phyloP scores from a whole-genome alignment of 2,329 filamentous ascomycete species.

The Parascedosporium putredinis region DNA sequence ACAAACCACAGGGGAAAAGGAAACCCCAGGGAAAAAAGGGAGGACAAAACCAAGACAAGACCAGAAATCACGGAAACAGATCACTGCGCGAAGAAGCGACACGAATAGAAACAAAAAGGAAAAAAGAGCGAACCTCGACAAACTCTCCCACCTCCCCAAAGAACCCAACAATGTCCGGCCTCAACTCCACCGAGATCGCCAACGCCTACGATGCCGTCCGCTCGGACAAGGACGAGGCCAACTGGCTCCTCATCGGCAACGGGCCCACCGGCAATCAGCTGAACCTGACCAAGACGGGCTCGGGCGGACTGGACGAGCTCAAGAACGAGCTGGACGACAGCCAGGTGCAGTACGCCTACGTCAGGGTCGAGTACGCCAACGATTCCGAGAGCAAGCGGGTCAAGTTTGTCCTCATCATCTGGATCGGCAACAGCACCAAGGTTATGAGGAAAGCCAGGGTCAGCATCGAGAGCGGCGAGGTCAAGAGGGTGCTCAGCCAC shows the following conservation, averaged over 20 bases:
- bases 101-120: neutral
- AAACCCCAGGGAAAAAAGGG: neutral
- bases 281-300: slow-evolving; percentile 44
- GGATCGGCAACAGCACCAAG: slow-evolving; percentile 55
- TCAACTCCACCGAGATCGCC: slow-evolving; percentile 47
- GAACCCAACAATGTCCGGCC: slow-evolving; percentile 42
- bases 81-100: neutral
- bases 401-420: slow-evolving; percentile 58
- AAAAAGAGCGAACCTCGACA: no score
- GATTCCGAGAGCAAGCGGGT: slow-evolving; percentile 58
- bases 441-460: slow-evolving; percentile 63
- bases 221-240: slow-evolving; percentile 53
- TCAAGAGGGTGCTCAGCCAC: slow-evolving; percentile 53
- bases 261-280: slow-evolving; percentile 46
- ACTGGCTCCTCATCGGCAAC: slow-evolving; percentile 59
- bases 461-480: slow-evolving; percentile 54
- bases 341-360: slow-evolving; percentile 58
- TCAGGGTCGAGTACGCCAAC: slow-evolving; percentile 58
- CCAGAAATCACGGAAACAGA: no score
- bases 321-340: slow-evolving; percentile 42
- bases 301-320: slow-evolving; percentile 50
- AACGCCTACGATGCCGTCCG: slow-evolving; percentile 58
- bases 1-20: no score
- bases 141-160: no score
- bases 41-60: no score